These are phyloP conservation scores for Chlorencoelia australis DNA, from an alignment of 2,329 filamentous ascomycete genomes.

Conservation along the genomic window DNA sequence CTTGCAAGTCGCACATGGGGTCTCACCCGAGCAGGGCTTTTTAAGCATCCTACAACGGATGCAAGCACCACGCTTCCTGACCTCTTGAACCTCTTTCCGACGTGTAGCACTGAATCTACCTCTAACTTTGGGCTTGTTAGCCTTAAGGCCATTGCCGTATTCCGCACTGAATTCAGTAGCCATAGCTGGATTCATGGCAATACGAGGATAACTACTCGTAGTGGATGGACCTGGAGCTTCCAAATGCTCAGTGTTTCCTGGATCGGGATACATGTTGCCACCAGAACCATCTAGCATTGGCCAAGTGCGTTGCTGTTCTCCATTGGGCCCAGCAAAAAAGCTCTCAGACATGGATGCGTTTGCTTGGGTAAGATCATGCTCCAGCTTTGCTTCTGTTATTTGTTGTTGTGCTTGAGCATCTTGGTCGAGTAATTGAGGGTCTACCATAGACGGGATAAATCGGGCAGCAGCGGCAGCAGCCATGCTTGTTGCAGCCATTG, in stretches of 20 bases:
- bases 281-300: constrained; percentile 20
- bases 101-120: constrained; percentile 47
- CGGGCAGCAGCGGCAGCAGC: constrained; percentile 21
- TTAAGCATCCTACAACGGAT: constrained; percentile 55
- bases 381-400: constrained; percentile 14
- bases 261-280: constrained; percentile 15
- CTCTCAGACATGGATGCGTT: constrained; percentile 16
- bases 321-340: constrained; percentile 10
- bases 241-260: constrained; percentile 9
- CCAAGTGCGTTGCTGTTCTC: constrained; percentile 18
- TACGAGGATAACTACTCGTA: constrained; percentile 11
- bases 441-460: constrained; percentile 26
- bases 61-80: constrained; percentile 55
- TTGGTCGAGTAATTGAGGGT: constrained; percentile 25
- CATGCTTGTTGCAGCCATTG: constrained; percentile 23
- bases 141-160: constrained; percentile 23
- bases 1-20: constrained; percentile 52
- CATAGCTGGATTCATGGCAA: constrained; percentile 20
- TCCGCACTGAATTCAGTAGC: constrained; percentile 27
- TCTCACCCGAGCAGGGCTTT: constrained; percentile 56
- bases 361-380: constrained; percentile 17
- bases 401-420: constrained; percentile 14
- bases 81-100: constrained; percentile 55
- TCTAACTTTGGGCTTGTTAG: constrained; percentile 36
- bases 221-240: constrained; percentile 4